Base-by-base conservation (phyloP, 257 asterid species). In the Paulownia fortunei region DNA sequence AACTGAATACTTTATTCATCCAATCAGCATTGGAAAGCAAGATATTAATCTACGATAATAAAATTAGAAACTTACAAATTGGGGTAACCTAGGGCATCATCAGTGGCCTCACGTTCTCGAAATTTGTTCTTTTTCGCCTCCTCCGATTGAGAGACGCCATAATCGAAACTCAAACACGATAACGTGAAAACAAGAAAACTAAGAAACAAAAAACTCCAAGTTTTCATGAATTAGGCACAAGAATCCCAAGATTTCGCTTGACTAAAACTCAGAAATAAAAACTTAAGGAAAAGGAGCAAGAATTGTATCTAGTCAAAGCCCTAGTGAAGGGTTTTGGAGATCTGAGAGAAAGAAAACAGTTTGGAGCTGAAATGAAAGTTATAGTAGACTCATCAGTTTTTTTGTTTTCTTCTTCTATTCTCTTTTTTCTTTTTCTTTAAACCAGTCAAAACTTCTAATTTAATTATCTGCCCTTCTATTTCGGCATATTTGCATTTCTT, bases 21-120 rank as follows among this genome's bases (percentile, higher is more conserved):
- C 73, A 58, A 61, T 21, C 49, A 16, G 46, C 59, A 69, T 7
- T 58, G 72, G 16, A 59, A 66, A 56, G 64, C 62, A 64, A 75
- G 62, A 63, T 18, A 23, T 36, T 8, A 71, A 85, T 78, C 73
- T 3, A 37, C 5, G 70, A 46, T 0, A 58, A 56, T 34, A n/a
- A 46, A 44, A 72, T 21, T 1, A 59, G 34, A 37, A 34, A 76
- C 97, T 76, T 85, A 96, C 99, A 92, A 83, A 88, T 90, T 88
- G 79, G 98, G 98, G 77, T 88, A 92, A 77, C 96, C 97, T 54
- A 89, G 87, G 79, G 97, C 84, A 74, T 96, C 99, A 84, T 96
- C 99, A 64, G 90, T 84, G 58, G 98, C 98, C 88, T 92, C 92
- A 39, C 99, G 98, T 81, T 92, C 93, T 23, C 97, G 93, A 82